Base-by-base conservation (phyloP, 2,329 filamentous ascomycete species). In the Plectosphaerella sp. region DNA sequence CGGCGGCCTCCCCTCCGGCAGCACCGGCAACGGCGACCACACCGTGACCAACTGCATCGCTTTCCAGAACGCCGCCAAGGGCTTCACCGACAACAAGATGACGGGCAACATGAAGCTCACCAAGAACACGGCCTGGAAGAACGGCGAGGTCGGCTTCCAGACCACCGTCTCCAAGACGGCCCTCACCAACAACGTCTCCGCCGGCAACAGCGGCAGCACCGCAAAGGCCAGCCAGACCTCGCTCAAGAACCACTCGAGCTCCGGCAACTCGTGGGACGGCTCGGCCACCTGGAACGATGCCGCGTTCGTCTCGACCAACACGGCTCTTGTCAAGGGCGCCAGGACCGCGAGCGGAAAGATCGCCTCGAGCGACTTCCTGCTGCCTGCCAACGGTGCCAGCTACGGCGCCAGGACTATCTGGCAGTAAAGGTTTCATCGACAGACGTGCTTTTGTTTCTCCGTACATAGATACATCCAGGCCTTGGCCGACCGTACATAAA, bases 21-120 rank as follows among this genome's bases (percentile, higher is more conserved):
- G 66, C 37, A 64, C 67, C 24, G 66, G 62, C 12, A 60, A 72
- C 0, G 72, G 72, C 0, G 65, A 72, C 60, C 74, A 77, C 53
- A 63, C 73, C 39, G 58, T 76, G 49, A 67, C 63, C 47, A 77
- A 77, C 64, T 70, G 63, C 56, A 73, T 75, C 22, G 69, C 74
- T 6, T 77, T 75, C 57, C 54, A 60, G 43, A 77, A 77, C 54
- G 64, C 63, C 0, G 67, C 66, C 39, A 73, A 75, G 52, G 74
- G 74, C 1, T 76, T 76, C 61, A 75, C 70, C 9, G 73, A 77
- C 48, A 77, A 77, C 56, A 66, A 64, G 18, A 70, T 76, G 55
- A 64, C 70, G 0, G 74, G 73, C 0, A 64, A 61, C 45, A 64
- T 77, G 45, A 61, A 62, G 3, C 56, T 76, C 35, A 63, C 65